Evolutionary conservation across 2,329 filamentous ascomycete genomes (phyloP).

Genomic region (Chalaropsis thielavioides): DNA sequence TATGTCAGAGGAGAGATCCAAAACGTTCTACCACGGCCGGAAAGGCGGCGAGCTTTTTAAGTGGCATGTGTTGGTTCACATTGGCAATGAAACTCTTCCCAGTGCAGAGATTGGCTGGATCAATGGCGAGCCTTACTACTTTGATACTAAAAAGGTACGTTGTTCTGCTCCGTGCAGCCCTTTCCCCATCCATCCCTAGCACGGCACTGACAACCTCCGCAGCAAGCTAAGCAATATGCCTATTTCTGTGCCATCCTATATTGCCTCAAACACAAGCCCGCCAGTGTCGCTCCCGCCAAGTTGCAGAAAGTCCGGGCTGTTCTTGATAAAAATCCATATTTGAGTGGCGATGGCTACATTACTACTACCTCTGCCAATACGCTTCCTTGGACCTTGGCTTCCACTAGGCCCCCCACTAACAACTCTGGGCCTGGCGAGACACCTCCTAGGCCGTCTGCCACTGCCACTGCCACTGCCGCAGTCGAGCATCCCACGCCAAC

Average conservation of each 20-base stretch:
- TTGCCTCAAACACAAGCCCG: constrained; percentile 2
- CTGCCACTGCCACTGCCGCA: not conserved
- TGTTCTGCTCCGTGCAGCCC: not conserved
- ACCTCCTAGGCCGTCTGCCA: not conserved
- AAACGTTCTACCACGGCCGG: not conserved
- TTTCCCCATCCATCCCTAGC: not conserved
- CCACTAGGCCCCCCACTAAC: not conserved
- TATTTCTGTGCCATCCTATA: constrained; percentile 34
- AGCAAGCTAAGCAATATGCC: constrained; percentile 39
- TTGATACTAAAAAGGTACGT: constrained; percentile 33
- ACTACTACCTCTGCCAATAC: not conserved
- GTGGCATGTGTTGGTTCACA: not conserved
- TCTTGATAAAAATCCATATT: not conserved
- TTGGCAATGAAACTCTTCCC: constrained; percentile 19
- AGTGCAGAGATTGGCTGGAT: constrained; percentile 26
- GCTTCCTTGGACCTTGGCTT: not conserved
- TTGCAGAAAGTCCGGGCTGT: not conserved
- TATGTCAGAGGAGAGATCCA: not conserved
- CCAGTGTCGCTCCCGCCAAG: not conserved
- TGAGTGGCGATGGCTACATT: not conserved
- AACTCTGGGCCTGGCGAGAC: not conserved
- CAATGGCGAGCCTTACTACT: constrained; percentile 25
- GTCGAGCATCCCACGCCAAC: not conserved
- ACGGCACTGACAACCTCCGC: not conserved
- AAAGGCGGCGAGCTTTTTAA: constrained; percentile 3